Conservation (phyloP, 2,329 filamentous ascomycete species). For the Pyricularia sp. region DNA sequence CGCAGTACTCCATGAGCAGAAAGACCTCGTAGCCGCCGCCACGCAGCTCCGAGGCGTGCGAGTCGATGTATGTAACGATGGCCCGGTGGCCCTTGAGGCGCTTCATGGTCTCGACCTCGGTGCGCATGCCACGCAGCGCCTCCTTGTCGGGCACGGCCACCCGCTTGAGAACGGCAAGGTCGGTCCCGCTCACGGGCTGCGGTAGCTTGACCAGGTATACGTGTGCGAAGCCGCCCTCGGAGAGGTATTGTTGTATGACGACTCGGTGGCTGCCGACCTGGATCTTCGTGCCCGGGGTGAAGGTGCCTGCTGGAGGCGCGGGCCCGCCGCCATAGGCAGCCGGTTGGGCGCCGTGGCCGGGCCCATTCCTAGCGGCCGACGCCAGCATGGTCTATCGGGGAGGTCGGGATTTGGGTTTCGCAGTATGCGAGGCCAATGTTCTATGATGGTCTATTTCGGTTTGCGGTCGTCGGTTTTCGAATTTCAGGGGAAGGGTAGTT, state of each 20-base stretch:
- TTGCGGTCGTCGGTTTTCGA: not conserved
- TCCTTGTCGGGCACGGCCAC: slow-evolving; percentile 97
- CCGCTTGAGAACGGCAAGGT: slow-evolving; percentile 81
- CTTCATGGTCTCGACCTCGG: slow-evolving; percentile 99
- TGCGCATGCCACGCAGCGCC: slow-evolving; percentile 89
- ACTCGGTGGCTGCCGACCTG: slow-evolving; percentile 90
- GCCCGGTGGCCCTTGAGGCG: slow-evolving; percentile 91
- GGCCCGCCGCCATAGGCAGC: slow-evolving; percentile 31
- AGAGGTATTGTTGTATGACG: slow-evolving; percentile 92
- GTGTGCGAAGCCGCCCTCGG: slow-evolving; percentile 95
- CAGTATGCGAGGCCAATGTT: not conserved
- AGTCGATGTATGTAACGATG: slow-evolving; percentile 98
- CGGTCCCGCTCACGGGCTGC: slow-evolving; percentile 65
- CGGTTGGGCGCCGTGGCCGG: slow-evolving; percentile 16
- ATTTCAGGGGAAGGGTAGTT: not conserved
- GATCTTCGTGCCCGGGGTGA: slow-evolving; percentile 89
- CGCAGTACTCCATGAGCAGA: slow-evolving; percentile 94
- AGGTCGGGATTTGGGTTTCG: not conserved
- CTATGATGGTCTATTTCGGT: not conserved
- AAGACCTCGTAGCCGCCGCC: slow-evolving; percentile 97
- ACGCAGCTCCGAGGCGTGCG: slow-evolving; percentile 87
- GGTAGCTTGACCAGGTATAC: slow-evolving; percentile 92
- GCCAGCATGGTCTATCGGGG: slow-evolving; percentile 9
- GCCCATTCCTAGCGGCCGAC: slow-evolving; percentile 1
- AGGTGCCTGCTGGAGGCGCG: slow-evolving; percentile 68